A percentile compares a stretch with the other conserved stretches of the same genome.
phyloP scores from a whole-genome alignment of 495 filamentous ascomycete species.

The Hypoxylon subgilvum region DNA sequence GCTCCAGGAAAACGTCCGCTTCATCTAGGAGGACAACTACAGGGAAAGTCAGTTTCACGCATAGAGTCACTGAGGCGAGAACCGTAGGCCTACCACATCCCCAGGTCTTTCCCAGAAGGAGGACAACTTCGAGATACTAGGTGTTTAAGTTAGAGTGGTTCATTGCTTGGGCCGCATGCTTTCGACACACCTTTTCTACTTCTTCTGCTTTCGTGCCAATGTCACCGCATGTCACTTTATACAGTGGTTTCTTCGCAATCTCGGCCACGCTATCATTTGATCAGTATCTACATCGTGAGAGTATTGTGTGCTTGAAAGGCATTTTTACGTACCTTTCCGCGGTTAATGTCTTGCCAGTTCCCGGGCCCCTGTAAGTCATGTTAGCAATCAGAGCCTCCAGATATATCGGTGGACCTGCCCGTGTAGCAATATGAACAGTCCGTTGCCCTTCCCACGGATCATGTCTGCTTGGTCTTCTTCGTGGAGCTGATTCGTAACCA shows the following conservation, averaged over 20 bases:
- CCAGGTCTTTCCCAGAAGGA: conserved; percentile 50
- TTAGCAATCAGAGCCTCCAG: too few relatives aligned
- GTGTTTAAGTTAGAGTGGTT: too few relatives aligned
- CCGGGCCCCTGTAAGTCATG: too few relatives aligned
- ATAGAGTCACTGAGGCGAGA: too few relatives aligned
- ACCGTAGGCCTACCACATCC: conserved; percentile 9
- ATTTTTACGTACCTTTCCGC: conserved; percentile 42
- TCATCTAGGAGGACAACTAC: conserved; percentile 60
- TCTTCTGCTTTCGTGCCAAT: conserved; percentile 47
- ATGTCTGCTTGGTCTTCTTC: conserved; percentile 45
- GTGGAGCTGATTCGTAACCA: conserved; percentile 44
- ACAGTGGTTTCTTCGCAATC: conserved; percentile 48
- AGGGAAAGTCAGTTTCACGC: conserved; percentile 27
- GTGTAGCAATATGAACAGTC: conserved; percentile 58
- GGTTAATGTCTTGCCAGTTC: conserved; percentile 60
- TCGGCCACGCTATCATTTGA: conserved; percentile 52
- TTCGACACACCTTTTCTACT: too few relatives aligned
- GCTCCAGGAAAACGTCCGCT: conserved; percentile 61
- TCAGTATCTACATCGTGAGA: too few relatives aligned
- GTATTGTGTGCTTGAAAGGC: too few relatives aligned
- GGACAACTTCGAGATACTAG: conserved; percentile 48
- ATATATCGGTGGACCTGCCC: too few relatives aligned
- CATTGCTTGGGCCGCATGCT: too few relatives aligned
- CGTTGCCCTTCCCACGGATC: conserved; percentile 56
- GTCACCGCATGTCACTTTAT: conserved; percentile 53